Evolutionary conservation across 1,284 basidiomycete species (phyloP).

Genomic region (Entoloma clypeatum): DNA sequence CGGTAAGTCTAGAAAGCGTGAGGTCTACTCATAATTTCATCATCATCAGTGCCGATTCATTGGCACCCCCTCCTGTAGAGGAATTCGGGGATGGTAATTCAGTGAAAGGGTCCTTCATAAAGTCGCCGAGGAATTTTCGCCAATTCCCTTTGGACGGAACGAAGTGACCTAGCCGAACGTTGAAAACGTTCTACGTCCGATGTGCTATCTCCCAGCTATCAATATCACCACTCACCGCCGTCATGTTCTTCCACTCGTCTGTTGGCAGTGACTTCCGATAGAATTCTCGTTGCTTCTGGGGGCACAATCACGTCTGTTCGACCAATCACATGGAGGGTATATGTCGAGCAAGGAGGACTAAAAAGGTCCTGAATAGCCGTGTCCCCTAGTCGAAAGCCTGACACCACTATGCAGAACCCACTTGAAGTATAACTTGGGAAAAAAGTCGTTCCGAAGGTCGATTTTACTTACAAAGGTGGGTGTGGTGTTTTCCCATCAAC

Average conservation of each 20-base stretch:
- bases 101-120: constrained; percentile 33
- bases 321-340: constrained; percentile 80
- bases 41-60: constrained; percentile 16
- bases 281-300: constrained; percentile 60
- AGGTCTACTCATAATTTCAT: constrained; percentile 26
- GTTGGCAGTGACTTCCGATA: constrained; percentile 58
- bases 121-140: constrained; percentile 61
- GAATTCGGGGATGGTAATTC: constrained; percentile 29
- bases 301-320: constrained; percentile 78
- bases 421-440: constrained; percentile 33
- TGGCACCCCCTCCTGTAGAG: constrained; percentile 10
- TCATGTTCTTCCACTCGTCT: constrained; percentile 68
- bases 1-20: too few species aligned
- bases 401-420: constrained; percentile 64
- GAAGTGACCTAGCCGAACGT: constrained; percentile 65
- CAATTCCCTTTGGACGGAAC: constrained; percentile 72
- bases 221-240: constrained; percentile 52
- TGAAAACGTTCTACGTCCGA: too few species aligned
- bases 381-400: constrained; percentile 61
- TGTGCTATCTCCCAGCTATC: neutral
- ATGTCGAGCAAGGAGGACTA: constrained; percentile 56
- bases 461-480: constrained; percentile 66
- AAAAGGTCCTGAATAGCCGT: constrained; percentile 60
- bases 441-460: too few species aligned
- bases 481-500: constrained; percentile 61